Percentiles rank a stretch among this genome's conserved stretches.
Evolutionary conservation across 345 rosid species (phyloP).

Genomic region (Bruguiera gymnorhiza): DNA sequence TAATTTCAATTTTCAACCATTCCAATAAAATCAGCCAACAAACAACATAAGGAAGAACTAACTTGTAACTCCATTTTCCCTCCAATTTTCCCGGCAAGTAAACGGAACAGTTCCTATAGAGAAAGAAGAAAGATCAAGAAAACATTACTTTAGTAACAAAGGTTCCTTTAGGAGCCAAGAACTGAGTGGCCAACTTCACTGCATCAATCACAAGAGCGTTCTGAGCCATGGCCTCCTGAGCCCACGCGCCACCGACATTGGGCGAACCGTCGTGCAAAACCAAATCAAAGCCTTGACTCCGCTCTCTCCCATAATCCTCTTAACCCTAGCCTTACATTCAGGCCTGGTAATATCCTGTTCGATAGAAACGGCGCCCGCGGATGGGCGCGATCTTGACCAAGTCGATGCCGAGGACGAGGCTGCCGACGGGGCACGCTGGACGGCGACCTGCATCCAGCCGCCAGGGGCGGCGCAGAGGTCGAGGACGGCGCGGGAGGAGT

Average conservation of each 20-base stretch:
- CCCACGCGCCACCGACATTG: conserved; percentile 93
- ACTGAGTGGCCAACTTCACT: conserved; percentile 73
- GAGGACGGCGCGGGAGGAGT: conserved; percentile 40
- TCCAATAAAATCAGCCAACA: background rate
- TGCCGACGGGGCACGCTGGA: conserved; percentile 16
- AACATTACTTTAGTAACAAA: conserved; percentile 68
- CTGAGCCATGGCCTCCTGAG: conserved; percentile 83
- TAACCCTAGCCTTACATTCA: conserved; percentile 68
- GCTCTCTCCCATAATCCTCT: conserved; percentile 60
- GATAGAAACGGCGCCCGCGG: conserved; percentile 25
- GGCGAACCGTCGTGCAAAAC: conserved; percentile 95
- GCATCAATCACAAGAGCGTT: conserved; percentile 91
- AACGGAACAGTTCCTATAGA: background rate
- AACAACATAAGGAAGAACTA: background rate
- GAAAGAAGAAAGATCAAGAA: background rate
- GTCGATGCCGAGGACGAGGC: conserved; percentile 3
- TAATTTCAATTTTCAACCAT: background rate
- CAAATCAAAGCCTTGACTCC: conserved; percentile 61
- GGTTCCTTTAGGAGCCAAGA: conserved; percentile 68
- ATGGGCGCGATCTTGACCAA: conserved; percentile 2
- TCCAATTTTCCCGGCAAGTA: background rate
- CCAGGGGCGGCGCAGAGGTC: conserved; percentile 14
- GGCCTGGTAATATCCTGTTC: conserved; percentile 80
- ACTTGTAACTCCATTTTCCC: background rate
- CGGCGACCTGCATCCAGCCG: conserved; percentile 3